These are phyloP conservation scores for Colletotrichum sp. DNA, from an alignment of 2,329 filamentous ascomycete genomes.

Conservation along the genomic window DNA sequence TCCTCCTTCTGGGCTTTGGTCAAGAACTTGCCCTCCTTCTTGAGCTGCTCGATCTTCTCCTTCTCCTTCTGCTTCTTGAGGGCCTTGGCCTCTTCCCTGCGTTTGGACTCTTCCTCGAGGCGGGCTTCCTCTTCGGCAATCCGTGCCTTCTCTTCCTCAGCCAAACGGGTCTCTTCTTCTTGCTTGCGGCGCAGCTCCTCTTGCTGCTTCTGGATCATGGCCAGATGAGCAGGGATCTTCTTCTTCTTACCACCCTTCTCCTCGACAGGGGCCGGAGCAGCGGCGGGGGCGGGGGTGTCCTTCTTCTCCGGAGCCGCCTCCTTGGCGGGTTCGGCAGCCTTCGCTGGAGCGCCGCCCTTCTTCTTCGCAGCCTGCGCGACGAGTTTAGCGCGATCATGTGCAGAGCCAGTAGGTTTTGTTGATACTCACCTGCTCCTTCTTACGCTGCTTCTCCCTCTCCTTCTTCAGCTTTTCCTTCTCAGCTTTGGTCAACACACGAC, in stretches of 20 bases:
- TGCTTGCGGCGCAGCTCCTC: conserved; percentile 72
- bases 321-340: conserved; percentile 60
- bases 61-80: conserved; percentile 87
- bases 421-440: conserved; percentile 87
- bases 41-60: conserved; percentile 84
- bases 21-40: conserved; percentile 86
- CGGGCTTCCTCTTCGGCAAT: conserved; percentile 69
- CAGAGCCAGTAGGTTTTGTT: background rate
- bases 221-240: conserved; percentile 81
- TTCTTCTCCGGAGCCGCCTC: conserved; percentile 51
- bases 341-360: conserved; percentile 53
- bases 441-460: conserved; percentile 96
- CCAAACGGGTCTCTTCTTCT: conserved; percentile 65
- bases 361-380: conserved; percentile 79
- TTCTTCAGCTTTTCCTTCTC: conserved; percentile 99
- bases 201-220: conserved; percentile 80
- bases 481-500: conserved; percentile 89
- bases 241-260: conserved; percentile 77
- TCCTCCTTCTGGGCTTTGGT: conserved; percentile 87
- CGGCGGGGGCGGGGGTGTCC: conserved; percentile 40
- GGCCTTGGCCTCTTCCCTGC: conserved; percentile 74
- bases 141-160: conserved; percentile 68
- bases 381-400: background rate
- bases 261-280: conserved; percentile 39
- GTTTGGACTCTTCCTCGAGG: conserved; percentile 71